Evolutionary conservation across 169 alveolate species (phyloP).

Genomic region (Eimeria praecox): DNA sequence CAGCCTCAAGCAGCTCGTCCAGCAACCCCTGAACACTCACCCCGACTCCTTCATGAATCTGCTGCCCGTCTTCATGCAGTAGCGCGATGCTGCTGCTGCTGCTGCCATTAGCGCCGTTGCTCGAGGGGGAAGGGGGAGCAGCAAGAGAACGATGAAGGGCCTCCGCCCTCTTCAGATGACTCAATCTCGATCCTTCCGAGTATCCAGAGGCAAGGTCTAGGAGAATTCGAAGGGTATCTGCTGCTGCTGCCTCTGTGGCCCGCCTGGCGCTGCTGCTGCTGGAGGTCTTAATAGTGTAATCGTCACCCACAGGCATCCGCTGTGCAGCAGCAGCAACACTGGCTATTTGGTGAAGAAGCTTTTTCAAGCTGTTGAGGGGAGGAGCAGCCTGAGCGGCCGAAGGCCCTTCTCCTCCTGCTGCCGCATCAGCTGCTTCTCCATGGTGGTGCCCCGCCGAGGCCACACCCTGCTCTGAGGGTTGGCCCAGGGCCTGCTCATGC

Average conservation of each 20-base stretch:
- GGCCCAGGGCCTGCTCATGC: not conserved
- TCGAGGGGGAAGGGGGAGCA: not conserved
- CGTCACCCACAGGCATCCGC: constrained; percentile 66
- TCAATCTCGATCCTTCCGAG: not conserved
- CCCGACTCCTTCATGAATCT: constrained; percentile 39
- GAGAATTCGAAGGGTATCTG: constrained; percentile 60
- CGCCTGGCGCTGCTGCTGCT: constrained; percentile 29
- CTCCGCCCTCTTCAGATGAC: not conserved
- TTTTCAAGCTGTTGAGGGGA: constrained; percentile 37
- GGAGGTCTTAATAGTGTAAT: constrained; percentile 57
- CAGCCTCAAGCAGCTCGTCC: constrained; percentile 79
- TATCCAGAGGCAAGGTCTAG: not conserved
- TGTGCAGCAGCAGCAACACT: constrained; percentile 63
- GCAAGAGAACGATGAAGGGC: constrained; percentile 40
- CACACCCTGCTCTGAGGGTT: not conserved
- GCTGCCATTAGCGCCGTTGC: not conserved
- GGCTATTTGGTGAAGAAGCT: constrained; percentile 28
- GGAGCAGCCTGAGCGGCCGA: not conserved
- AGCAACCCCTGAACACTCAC: constrained; percentile 40
- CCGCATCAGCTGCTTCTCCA: not conserved
- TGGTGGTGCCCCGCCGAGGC: not conserved
- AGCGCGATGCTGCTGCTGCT: constrained; percentile 20
- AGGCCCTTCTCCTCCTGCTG: not conserved
- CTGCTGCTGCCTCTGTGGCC: constrained; percentile 74
- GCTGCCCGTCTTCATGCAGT: constrained; percentile 28